phyloP scores from a whole-genome alignment of 345 rosid species.

The Populus euphratica region DNA sequence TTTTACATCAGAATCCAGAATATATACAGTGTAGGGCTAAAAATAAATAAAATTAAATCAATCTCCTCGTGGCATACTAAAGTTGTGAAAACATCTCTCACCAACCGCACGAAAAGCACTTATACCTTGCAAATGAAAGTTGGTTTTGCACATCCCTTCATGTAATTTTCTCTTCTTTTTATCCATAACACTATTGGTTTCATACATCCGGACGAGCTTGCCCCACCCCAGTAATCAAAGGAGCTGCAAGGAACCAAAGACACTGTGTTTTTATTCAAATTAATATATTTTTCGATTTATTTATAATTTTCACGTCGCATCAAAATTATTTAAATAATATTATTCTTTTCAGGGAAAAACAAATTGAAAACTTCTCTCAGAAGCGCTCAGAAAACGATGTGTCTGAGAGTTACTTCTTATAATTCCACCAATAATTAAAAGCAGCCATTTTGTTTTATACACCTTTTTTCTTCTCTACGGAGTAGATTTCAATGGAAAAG shows the following conservation, averaged over 20 bases:
- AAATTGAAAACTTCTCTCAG: too few species aligned
- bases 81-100: background rate
- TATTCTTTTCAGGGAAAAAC: too few species aligned
- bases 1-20: too few species aligned
- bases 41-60: too few species aligned
- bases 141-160: background rate
- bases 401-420: background rate
- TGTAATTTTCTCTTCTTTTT: background rate
- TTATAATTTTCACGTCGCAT: too few species aligned
- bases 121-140: conserved; percentile 8
- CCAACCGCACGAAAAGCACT: conserved; percentile 19
- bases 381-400: too few species aligned
- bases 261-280: too few species aligned
- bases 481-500: conserved; percentile 16
- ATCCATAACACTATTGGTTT: background rate
- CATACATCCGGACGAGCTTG: background rate
- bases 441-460: background rate
- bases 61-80: background rate
- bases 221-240: background rate
- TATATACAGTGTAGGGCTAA: too few species aligned
- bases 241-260: background rate
- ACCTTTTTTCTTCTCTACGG: background rate
- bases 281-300: too few species aligned
- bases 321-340: too few species aligned
- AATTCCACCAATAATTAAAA: background rate